Conservation (phyloP, 192 early-diverging fungal genomes). For the Coemansia sp. region DNA sequence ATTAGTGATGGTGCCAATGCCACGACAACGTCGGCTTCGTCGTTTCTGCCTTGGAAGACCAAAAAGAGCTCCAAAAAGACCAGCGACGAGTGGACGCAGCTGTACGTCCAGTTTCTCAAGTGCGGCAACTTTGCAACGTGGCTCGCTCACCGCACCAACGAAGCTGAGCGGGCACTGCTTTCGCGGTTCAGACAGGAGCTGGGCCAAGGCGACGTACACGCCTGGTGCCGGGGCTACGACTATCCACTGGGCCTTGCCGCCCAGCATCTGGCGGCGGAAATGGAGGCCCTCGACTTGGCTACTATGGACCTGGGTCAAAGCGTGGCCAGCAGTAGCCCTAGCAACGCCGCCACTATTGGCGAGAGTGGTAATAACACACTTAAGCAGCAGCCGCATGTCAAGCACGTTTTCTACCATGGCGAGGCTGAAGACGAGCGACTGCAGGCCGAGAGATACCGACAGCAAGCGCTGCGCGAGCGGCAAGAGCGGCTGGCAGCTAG, state of each 20-base stretch:
- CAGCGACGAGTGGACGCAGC: conserved; percentile 64
- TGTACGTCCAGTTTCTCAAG: conserved; percentile 89
- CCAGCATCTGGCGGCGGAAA: conserved; percentile 49
- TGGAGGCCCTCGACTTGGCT: conserved; percentile 49
- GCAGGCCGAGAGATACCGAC: conserved; percentile 39
- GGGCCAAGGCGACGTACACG: conserved; percentile 54
- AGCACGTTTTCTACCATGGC: conserved; percentile 55
- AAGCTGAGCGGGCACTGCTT: conserved; percentile 81
- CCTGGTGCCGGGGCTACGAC: conserved; percentile 56
- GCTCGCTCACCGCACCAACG: conserved; percentile 80
- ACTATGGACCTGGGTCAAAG: conserved; percentile 54
- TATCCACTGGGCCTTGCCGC: conserved; percentile 38
- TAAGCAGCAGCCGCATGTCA: conserved; percentile 40
- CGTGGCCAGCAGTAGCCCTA: neutral
- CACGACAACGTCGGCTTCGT: neutral
- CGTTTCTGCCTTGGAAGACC: conserved; percentile 40
- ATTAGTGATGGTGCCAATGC: neutral
- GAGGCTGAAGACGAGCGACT: conserved; percentile 48
- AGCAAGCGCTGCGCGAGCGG: conserved; percentile 44
- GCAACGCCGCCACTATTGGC: neutral
- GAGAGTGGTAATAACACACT: neutral
- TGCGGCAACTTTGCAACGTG: conserved; percentile 97
- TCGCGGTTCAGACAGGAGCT: conserved; percentile 75
- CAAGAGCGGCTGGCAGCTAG: conserved; percentile 39
- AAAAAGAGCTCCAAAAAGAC: conserved; percentile 56